phyloP scores from a whole-genome alignment of 352 stramenopile species.

The Phytophthora cryptogea region DNA sequence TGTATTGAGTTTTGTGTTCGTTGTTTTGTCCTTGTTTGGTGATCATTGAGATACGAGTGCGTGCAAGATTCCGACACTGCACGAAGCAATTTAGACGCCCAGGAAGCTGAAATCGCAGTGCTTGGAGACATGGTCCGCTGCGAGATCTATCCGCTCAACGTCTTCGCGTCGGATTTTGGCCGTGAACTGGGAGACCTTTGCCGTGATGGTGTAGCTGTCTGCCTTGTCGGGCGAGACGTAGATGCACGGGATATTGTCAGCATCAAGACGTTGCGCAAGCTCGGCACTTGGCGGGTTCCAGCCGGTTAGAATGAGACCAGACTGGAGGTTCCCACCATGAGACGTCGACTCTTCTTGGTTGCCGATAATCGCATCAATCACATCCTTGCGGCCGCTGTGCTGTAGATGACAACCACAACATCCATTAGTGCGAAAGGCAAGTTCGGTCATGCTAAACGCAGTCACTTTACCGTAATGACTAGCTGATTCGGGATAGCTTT shows the following conservation, averaged over 20 bases:
- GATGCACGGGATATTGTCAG: slow-evolving; percentile 87
- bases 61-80: slow-evolving; percentile 1
- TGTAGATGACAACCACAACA: slow-evolving; percentile 34
- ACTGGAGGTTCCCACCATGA: slow-evolving; percentile 68
- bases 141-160: slow-evolving; percentile 73
- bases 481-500: slow-evolving; percentile 88
- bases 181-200: slow-evolving; percentile 78
- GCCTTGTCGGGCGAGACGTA: slow-evolving; percentile 84
- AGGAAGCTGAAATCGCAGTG: slow-evolving; percentile 86
- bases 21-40: slow-evolving; percentile 8
- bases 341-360: slow-evolving; percentile 79
- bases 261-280: slow-evolving; percentile 69
- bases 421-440: slow-evolving; percentile 2
- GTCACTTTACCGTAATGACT: slow-evolving; percentile 71
- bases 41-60: not conserved
- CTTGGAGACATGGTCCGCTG: slow-evolving; percentile 77
- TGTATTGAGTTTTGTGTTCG: slow-evolving; percentile 22
- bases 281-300: slow-evolving; percentile 78
- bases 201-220: slow-evolving; percentile 88
- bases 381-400: slow-evolving; percentile 81
- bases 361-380: slow-evolving; percentile 86
- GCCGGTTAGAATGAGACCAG: slow-evolving; percentile 83
- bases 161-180: slow-evolving; percentile 84
- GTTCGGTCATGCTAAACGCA: not conserved
- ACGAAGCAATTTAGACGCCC: slow-evolving; percentile 30